Evolutionary conservation across 495 filamentous ascomycete genomes (phyloP).

Genomic region (Talaromyces liani): DNA sequence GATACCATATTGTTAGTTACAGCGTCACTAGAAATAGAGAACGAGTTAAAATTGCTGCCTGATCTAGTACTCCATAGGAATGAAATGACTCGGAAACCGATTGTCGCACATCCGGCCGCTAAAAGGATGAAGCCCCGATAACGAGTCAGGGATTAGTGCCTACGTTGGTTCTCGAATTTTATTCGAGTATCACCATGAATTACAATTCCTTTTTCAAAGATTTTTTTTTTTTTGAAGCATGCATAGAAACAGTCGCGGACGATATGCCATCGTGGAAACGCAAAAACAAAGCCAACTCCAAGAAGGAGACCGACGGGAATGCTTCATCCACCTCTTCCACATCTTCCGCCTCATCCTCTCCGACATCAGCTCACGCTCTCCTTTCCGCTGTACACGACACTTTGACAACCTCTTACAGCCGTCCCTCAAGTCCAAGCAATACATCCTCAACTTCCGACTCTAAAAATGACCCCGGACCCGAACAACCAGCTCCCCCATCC

Average conservation of each 20-base stretch:
- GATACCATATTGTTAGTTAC: neutral
- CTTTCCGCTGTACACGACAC: slow-evolving; percentile 16
- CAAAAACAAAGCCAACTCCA: slow-evolving; percentile 14
- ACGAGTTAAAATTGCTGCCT: neutral
- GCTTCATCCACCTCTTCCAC: neutral
- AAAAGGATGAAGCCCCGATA: neutral
- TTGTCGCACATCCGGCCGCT: neutral
- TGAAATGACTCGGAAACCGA: neutral
- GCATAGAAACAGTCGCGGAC: neutral
- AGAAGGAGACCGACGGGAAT: slow-evolving; percentile 9
- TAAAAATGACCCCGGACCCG: neutral
- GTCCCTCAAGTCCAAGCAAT: neutral
- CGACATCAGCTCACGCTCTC: slow-evolving; percentile 12
- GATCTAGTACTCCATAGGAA: neutral
- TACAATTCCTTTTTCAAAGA: neutral
- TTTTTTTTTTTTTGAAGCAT: neutral
- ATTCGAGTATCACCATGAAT: neutral
- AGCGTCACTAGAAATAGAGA: neutral
- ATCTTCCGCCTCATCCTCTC: neutral
- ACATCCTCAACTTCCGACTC: neutral
- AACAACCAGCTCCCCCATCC: slow-evolving; percentile 30
- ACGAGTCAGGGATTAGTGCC: neutral
- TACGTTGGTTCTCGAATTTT: neutral
- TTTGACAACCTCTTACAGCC: neutral
- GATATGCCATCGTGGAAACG: slow-evolving; percentile 22